Base-by-base conservation (phyloP, 225 moss, liverwort and hornwort genomes). In the Physcomitrium patens region DNA sequence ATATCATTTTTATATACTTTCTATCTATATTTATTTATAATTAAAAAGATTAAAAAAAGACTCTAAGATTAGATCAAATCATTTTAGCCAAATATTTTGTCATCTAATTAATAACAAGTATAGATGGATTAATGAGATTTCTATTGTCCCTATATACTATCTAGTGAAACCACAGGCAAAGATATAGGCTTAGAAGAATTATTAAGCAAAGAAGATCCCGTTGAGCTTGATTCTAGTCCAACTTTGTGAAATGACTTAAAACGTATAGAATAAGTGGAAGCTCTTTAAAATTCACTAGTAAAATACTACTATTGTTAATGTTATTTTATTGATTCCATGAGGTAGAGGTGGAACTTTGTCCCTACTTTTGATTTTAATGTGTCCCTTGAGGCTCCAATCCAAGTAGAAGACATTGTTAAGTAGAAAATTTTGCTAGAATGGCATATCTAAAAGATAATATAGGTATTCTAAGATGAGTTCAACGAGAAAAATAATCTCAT, bases 211-310 rank as follows among this genome's bases (percentile, higher is more conserved):
- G 66, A 67, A 67, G 66, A 67, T 17, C 63, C 66, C 49, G 47
- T 67, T 67, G 66, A 67, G 47, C 41, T 67, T 43, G 16, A 67
- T 23, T 67, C 42, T 67, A 67, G 66, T 67, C 47, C 22, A 23
- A 67, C 22, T 67, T 49, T 67, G 66, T 67, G 66, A 44, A 67
- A 49, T 49, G 66, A 67, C 46, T 67, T 47, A 67, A 66, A 20
- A 67, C 47, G 66, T 67, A 47, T 67, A 67, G 66, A 49, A 67
- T 18, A 67, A 67, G 66, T 44, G 66, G 66, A 20, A 67, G 66
- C 65, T 46, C 44, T 43, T 66, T 10, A 46, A 46, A 20, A n/a
- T n/a, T n/a, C 45, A 46, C 65, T 18, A 24, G 67, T 67, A 24
- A 67, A 67, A 67, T 48, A 24, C 49, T 49, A 67, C 23, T 67